Evolutionary conservation across 1,284 basidiomycete species (phyloP).

Genomic region (Exobasidium rhododendri): DNA sequence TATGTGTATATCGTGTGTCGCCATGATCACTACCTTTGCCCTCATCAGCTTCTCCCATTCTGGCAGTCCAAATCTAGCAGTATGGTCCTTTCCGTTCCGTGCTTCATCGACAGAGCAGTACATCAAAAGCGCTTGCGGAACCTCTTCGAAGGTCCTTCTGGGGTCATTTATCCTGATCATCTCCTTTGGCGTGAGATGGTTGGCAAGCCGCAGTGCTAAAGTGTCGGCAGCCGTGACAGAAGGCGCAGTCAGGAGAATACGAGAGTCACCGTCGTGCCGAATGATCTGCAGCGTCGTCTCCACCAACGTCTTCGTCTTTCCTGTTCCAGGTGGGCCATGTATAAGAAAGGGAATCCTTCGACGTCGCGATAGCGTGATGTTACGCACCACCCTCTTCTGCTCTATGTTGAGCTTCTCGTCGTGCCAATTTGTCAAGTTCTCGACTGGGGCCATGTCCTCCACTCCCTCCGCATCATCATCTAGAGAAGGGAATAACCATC

Average conservation of each 20-base stretch:
- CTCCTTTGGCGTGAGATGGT: constrained; percentile 22
- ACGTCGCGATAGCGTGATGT: constrained; percentile 24
- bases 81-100: background rate
- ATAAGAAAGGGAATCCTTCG: constrained; percentile 35
- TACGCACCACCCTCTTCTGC: constrained; percentile 31
- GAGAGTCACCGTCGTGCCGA: constrained; percentile 30
- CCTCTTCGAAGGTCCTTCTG: constrained; percentile 56
- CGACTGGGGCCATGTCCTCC: background rate
- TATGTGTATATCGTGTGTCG: constrained; percentile 52
- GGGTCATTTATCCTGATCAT: constrained; percentile 54
- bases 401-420: constrained; percentile 16
- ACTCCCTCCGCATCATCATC: background rate
- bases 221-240: constrained; percentile 57
- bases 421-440: constrained; percentile 1
- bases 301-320: constrained; percentile 56
- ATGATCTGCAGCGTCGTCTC: constrained; percentile 55
- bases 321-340: constrained; percentile 38
- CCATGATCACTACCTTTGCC: constrained; percentile 53
- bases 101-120: constrained; percentile 5
- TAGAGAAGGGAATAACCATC: constrained; percentile 13
- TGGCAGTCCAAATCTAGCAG: constrained; percentile 13
- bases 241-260: constrained; percentile 55
- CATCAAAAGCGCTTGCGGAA: constrained; percentile 25
- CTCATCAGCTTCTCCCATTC: constrained; percentile 36
- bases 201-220: constrained; percentile 50